Conservation (phyloP, 768 basidiomycete genomes). For the Tylopilus plumbeoviolaceoides region DNA sequence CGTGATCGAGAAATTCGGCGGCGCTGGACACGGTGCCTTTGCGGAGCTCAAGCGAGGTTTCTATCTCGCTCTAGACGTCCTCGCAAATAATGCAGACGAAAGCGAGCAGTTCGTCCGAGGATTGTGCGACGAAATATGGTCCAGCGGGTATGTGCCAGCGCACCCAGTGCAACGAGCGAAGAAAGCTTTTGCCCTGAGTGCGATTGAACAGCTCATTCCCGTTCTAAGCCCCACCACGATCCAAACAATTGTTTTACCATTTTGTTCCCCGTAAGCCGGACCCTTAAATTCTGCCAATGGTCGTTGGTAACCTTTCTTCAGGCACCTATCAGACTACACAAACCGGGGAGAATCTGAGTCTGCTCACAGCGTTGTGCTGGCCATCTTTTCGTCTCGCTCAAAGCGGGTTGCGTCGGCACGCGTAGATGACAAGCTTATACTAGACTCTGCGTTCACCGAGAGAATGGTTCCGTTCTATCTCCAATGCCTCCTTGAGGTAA, state of each 20-base stretch:
- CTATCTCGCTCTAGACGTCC: constrained; percentile 73
- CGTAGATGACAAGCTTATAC: constrained; percentile 5
- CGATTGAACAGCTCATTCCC: constrained; percentile 74
- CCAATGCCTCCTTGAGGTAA: constrained; percentile 64
- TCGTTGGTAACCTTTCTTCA: constrained; percentile 24
- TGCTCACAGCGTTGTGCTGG: constrained; percentile 77
- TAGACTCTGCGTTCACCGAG: constrained; percentile 41
- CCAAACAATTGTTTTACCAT: constrained; percentile 50
- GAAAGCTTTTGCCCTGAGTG: constrained; percentile 63
- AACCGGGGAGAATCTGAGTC: constrained; percentile 83
- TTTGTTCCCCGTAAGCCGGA: constrained; percentile 61
- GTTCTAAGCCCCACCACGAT: constrained; percentile 52
- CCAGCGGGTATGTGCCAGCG: constrained; percentile 18
- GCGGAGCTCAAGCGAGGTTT: constrained; percentile 69
- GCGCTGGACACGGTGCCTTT: constrained; percentile 53
- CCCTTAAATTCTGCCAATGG: not conserved
- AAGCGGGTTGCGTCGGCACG: constrained; percentile 26
- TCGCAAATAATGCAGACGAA: constrained; percentile 40
- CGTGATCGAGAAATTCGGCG: constrained; percentile 77
- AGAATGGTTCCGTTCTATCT: constrained; percentile 73
- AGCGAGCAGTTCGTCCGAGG: constrained; percentile 37
- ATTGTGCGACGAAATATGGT: constrained; percentile 31
- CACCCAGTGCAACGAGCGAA: constrained; percentile 33
- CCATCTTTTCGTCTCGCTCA: constrained; percentile 64
- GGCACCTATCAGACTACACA: constrained; percentile 52